Base-by-base conservation (phyloP, 208 protist species). In the Trypanosomatidae sp. region DNA sequence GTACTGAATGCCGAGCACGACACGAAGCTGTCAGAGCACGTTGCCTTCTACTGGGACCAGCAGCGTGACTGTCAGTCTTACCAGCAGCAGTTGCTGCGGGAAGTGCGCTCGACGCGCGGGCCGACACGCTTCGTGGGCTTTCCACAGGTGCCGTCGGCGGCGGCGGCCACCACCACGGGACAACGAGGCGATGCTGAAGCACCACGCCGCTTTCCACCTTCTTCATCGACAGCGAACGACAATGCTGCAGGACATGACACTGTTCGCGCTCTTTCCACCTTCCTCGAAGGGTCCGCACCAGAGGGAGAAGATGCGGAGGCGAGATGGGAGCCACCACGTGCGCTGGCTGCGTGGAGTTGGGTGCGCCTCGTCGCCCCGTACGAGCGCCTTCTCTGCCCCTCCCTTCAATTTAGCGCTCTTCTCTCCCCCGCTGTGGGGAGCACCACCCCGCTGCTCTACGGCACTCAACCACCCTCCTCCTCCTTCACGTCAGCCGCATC, bases 371-470 rank as follows among this genome's bases (percentile, higher is more conserved):
- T 87, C 9, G 64, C 85, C 0, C 84, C 77, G 41, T 91, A 89
- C 59, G 89, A 94, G 68, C 74, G 75, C 12, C 77, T 90, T 1
- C 65, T 87, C 39, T 91, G 89, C 52, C 89, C 89, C 0, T 76
- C 80, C 19, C 76, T 94, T 19, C 75, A 90, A 8, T 87, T 79
- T 39, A 91, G 86, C 50, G 82, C 89, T 6, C 52, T 94, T 12
- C 73, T 88, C 17, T 72, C 77, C 2, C 81, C 84, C 12, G 69
- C 71, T 44, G 55, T 83, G 7, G 47, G 47, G 3, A 65, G 30
- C 33, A 36, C 22, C 43, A 76, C 76, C 10, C 36, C 65, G 13
- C 55, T 80, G 30, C 15, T 30, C 13, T 66, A 80, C 52, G 62
- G 69, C 56, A 64, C 71, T 2, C 59, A 77, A 50, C 59, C 71